phyloP scores from a whole-genome alignment of 2,329 filamentous ascomycete genomes.

The Fusarium pseudocircinatum region DNA sequence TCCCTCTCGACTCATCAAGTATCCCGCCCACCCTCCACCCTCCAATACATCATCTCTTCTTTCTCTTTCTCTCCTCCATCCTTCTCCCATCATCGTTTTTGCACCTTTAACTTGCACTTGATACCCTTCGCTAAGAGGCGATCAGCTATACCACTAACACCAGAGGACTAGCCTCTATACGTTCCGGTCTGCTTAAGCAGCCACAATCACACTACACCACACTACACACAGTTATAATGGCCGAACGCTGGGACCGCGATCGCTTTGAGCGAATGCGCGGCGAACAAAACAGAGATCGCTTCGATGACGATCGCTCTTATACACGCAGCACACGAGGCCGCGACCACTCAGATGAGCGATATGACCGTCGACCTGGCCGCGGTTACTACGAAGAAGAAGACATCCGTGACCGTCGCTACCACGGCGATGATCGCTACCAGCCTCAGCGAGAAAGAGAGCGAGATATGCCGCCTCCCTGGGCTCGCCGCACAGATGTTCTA shows the following conservation, averaged over 20 bases:
- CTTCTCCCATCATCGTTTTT: constrained; percentile 3
- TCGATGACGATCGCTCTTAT: constrained; percentile 63
- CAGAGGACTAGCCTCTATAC: constrained; percentile 19
- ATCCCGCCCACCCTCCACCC: constrained; percentile 39
- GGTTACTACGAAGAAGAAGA: constrained; percentile 60
- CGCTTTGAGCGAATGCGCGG: constrained; percentile 56
- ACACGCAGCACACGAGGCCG: constrained; percentile 51
- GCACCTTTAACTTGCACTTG: neutral
- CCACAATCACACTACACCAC: constrained; percentile 7
- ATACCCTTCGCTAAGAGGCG: constrained; percentile 10
- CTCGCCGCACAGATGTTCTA: constrained; percentile 63
- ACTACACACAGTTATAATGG: constrained; percentile 36
- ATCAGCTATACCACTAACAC: constrained; percentile 9
- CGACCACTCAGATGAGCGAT: constrained; percentile 58
- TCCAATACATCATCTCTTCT: constrained; percentile 19
- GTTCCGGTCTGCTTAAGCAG: constrained; percentile 15
- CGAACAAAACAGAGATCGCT: constrained; percentile 60
- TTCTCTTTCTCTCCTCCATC: constrained; percentile 13
- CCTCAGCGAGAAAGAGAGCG: constrained; percentile 46
- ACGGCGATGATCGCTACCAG: constrained; percentile 63
- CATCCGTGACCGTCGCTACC: constrained; percentile 61
- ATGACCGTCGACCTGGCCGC: constrained; percentile 55
- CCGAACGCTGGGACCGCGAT: constrained; percentile 64
- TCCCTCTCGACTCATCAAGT: constrained; percentile 35
- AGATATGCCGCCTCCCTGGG: constrained; percentile 53